A percentile compares a stretch with the other conserved stretches of the same genome.
These are phyloP conservation scores for Oryza australiensis DNA, from an alignment of 176 grass and related monocot species.

Conservation along the genomic window DNA sequence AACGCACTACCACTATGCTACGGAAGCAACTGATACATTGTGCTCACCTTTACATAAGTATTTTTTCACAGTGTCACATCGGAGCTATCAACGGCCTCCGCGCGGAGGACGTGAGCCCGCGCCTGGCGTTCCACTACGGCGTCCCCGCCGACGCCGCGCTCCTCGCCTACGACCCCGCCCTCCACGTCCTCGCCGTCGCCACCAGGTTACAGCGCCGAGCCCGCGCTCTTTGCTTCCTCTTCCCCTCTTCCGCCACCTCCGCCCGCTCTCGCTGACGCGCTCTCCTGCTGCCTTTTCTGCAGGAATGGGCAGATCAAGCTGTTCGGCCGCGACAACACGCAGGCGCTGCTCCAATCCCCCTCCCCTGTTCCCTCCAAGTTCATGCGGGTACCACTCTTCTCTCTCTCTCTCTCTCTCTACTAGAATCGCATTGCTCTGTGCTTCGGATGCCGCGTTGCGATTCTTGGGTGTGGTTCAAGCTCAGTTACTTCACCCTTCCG, in stretches of 20 bases:
- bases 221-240: not conserved
- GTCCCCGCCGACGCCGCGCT: slow-evolving; percentile 60
- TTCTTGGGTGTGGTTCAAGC: not conserved
- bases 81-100: slow-evolving; percentile 42
- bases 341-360: slow-evolving; percentile 79
- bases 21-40: not conserved
- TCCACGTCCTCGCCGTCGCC: slow-evolving; percentile 68
- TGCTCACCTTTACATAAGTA: not conserved
- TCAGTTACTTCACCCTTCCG: not conserved
- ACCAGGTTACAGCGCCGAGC: slow-evolving; percentile 51
- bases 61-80: not conserved
- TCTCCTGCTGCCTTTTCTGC: not conserved
- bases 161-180: slow-evolving; percentile 71
- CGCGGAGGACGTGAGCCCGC: slow-evolving; percentile 80
- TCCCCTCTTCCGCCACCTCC: not conserved
- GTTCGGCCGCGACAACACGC: slow-evolving; percentile 87
- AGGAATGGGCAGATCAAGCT: slow-evolving; percentile 96
- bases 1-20: slow-evolving; percentile 82
- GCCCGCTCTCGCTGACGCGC: not conserved
- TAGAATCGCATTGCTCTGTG: not conserved
- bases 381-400: no score
- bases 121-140: slow-evolving; percentile 82
- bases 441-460: not conserved
- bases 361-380: slow-evolving; percentile 57
- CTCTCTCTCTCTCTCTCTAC: no score